Base-by-base conservation (phyloP, 305 asterid genomes). In the Fraxinus xanthoxyloides region DNA sequence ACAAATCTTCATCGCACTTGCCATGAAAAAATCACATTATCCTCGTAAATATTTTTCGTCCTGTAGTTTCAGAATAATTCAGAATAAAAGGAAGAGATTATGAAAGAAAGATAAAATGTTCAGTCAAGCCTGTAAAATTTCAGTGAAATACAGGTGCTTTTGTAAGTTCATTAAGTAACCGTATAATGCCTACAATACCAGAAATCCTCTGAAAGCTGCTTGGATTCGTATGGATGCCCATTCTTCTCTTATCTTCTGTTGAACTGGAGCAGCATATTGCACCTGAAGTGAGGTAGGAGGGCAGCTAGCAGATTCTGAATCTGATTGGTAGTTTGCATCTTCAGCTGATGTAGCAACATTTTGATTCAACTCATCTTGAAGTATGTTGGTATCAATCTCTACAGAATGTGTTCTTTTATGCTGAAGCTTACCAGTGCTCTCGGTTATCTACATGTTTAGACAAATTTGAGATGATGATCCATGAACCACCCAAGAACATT, bases 151-250 rank as follows among this genome's bases (percentile, higher is more conserved):
- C 19, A 72, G 73, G 12, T 75, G 51, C 36, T 19, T 75, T 7
- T 23, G 36, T 43, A 48, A 61, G 80, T 81, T 67, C 77, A 77
- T 56, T 19, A 76, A 38, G 32, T 13, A 77, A 32, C 26, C 51
- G 26, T 24, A 10, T 76, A 51, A 56, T 74, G 31, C 72, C 80
- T 76, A 72, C 76, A 73, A 81, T 90, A 95, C 98, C 97, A 95
- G 90, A 87, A 93, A 91, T 84, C 97, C 95, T 85, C 93, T 94
- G 79, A 95, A 95, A 79, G 98, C 97, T 70, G 97, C 92, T 89
- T 95, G 99, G 82, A 95, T 94, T 76, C 85, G 88, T 80, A 87
- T 88, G 28, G 97, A 97, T 82, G 99, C 98, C 92, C 91, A 87
- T 85, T 94, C 97, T 91, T 93, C 93, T 86, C 88, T 86, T 54